phyloP scores from a whole-genome alignment of 140 eudicot species.

The Bidens hawaiensis region DNA sequence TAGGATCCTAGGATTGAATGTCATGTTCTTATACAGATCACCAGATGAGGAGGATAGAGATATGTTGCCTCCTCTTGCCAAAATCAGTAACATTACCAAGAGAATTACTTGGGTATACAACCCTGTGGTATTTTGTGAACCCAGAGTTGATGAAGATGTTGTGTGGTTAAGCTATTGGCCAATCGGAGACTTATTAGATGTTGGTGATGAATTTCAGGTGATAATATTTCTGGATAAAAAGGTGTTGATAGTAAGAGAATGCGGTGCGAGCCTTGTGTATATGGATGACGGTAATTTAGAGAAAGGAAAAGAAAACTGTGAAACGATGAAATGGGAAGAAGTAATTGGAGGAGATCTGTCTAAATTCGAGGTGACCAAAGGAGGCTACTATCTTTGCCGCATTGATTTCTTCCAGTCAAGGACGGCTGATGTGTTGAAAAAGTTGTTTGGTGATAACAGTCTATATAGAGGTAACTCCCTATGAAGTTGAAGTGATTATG shows the following conservation, averaged over 20 bases:
- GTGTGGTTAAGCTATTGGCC: slow-evolving; percentile 37
- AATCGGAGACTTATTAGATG: neutral
- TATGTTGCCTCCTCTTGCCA: neutral
- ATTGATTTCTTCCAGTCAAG: neutral
- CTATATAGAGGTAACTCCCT: neutral
- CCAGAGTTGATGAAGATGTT: no score
- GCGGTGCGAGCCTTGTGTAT: slow-evolving; percentile 24
- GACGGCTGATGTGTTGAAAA: no score
- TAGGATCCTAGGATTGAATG: slow-evolving; percentile 13
- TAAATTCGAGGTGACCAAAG: neutral
- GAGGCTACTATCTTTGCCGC: slow-evolving; percentile 3
- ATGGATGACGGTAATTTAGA: neutral
- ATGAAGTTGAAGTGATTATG: neutral
- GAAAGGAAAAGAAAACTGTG: neutral
- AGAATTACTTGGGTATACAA: no score
- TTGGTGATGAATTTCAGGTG: slow-evolving; percentile 23
- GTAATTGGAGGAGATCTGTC: no score
- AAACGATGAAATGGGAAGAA: neutral
- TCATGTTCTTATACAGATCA: neutral
- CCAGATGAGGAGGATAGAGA: slow-evolving; percentile 11
- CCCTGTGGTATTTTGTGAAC: no score
- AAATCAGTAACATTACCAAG: slow-evolving; percentile 20
- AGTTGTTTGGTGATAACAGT: neutral
- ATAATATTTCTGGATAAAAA: neutral
- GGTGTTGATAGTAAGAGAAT: neutral